These are phyloP conservation scores for Scleroderma citrinum DNA, from an alignment of 768 basidiomycete genomes.

Conservation along the genomic window DNA sequence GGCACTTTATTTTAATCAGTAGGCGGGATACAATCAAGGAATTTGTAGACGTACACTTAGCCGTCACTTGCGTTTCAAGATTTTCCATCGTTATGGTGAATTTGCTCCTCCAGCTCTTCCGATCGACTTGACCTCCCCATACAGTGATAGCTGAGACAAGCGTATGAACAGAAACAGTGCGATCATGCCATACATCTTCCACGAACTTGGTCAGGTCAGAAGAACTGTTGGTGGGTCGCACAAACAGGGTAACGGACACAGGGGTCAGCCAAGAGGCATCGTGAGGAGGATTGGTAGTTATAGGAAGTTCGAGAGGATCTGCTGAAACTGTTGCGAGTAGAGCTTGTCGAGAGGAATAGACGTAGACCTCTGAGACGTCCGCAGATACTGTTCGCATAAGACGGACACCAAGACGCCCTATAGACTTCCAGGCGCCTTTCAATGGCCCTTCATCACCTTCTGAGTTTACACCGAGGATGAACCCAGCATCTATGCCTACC, in stretches of 20 bases:
- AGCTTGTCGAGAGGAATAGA: conserved; percentile 37
- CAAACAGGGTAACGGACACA: conserved; percentile 43
- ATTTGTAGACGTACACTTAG: conserved; percentile 44
- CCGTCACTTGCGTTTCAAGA: conserved; percentile 39
- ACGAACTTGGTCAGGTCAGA: conserved; percentile 45
- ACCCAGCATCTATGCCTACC: conserved; percentile 65
- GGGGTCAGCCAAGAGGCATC: conserved; percentile 55
- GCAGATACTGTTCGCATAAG: conserved; percentile 52
- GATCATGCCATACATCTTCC: conserved; percentile 52
- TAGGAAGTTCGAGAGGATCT: conserved; percentile 48
- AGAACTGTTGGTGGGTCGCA: conserved; percentile 50
- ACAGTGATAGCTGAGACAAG: conserved; percentile 40
- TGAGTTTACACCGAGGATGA: conserved; percentile 49
- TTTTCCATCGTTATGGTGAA: conserved; percentile 37
- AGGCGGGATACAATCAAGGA: background rate
- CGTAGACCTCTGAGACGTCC: conserved; percentile 42
- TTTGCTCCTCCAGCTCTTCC: conserved; percentile 41
- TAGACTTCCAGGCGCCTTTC: conserved; percentile 50
- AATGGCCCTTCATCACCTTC: conserved; percentile 40
- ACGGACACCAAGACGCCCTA: conserved; percentile 65
- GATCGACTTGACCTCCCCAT: conserved; percentile 43
- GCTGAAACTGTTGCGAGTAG: conserved; percentile 44
- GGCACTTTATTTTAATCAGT: conserved; percentile 43
- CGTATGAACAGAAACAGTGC: conserved; percentile 40
- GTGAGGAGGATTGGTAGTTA: conserved; percentile 32